Evolutionary conservation across 768 basidiomycete genomes (phyloP), one percentile per base, ranked within the genome.

Genomic region (Russula sp.): DNA sequence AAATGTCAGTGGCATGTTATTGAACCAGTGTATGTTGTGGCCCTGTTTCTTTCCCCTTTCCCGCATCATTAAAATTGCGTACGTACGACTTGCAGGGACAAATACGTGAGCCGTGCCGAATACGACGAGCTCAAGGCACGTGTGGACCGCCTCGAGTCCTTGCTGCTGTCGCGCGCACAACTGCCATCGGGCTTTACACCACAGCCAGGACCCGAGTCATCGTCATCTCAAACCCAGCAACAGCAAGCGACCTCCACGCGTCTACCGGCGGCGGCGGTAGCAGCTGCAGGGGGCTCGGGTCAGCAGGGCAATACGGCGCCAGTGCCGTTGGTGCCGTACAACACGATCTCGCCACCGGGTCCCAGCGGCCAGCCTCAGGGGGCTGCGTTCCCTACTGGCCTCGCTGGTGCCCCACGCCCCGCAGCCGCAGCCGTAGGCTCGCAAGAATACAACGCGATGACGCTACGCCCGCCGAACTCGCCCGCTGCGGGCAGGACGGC

Each of bases 1-100:
- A 87, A 85, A 71, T 93, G 90, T 70, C 85, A 87, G 69, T 93
- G 90, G 90, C 83, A 86, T 71, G 81, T 87, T 60, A 79, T 91
- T 55, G 90, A 92, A 73, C 86, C 89, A 43, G 81, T 86, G 86
- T 92, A 76, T 75, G 88, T 77, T 77, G 61, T 63, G 65, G 64
- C 60, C 72, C 57, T 3, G 48, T 56, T 58, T 52, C 45, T 46
- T 34, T 47, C 49, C 54, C 42, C 22, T 18, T 52, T 38, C 29
- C 22, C 39, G 48, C 11, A 29, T 4, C 51, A 39, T 56, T 45
- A 13, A n/a, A 47, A 34, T 34, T 54, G 52, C 66, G 59, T 64
- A 56, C 60, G 56, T 56, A 59, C 63, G 57, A 57, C 49, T 45
- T 60, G 34, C 68, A 87, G 86, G 64, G 90, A 91, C 73, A 91